A percentile compares a stretch with the other conserved stretches of the same genome.
Evolutionary conservation across 208 protist genomes (phyloP).

Genomic region (Trichomonas tenax): DNA sequence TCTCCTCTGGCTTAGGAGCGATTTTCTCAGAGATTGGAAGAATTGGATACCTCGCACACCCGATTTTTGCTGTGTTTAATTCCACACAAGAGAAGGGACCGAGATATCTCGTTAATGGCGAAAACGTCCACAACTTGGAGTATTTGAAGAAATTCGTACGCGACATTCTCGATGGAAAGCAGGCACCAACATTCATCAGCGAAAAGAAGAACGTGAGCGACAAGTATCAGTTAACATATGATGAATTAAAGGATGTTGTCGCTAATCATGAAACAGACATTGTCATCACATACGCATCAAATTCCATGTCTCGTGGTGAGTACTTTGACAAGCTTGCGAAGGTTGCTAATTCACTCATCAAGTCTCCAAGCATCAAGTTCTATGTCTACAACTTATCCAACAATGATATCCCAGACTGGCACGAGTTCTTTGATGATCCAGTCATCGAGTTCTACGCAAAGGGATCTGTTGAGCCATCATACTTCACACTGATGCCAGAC

Average conservation of each 20-base stretch:
- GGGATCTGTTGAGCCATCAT: neutral
- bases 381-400: neutral
- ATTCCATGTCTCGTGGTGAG: neutral
- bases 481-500: neutral
- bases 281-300: neutral
- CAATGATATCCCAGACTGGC: neutral
- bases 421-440: neutral
- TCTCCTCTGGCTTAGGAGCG: neutral
- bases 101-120: neutral
- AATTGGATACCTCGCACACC: neutral
- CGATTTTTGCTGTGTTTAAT: neutral
- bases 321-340: neutral
- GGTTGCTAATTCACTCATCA: neutral
- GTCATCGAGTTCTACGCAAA: neutral
- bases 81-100: neutral
- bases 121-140: neutral
- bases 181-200: neutral
- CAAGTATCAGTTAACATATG: neutral
- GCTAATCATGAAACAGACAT: neutral
- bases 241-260: neutral
- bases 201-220: neutral
- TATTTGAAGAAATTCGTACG: neutral
- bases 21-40: neutral
- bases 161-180: neutral
- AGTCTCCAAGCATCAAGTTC: neutral